phyloP scores from a whole-genome alignment of 805 yeast species.

The Pichia thaimueangensis region DNA sequence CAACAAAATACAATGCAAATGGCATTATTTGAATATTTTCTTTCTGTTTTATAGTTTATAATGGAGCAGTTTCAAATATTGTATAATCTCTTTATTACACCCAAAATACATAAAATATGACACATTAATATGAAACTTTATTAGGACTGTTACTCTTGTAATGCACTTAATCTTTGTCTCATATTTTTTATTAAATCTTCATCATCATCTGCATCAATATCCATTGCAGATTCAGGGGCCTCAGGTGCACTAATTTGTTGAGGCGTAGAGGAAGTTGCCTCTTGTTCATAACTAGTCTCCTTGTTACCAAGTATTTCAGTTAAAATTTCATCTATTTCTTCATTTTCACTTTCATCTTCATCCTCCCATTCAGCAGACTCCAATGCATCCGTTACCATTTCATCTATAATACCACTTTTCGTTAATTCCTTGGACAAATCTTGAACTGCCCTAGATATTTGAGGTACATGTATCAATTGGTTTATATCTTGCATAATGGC shows the following conservation, averaged over 20 bases:
- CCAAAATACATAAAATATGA: no score
- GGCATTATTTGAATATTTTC: no score
- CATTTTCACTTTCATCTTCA: conserved; percentile 57
- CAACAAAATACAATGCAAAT: no score
- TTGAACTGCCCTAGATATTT: conserved; percentile 73
- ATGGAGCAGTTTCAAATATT: no score
- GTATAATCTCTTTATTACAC: background rate
- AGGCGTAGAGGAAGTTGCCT: background rate
- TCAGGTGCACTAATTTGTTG: background rate
- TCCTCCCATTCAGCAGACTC: conserved; percentile 63
- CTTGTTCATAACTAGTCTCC: conserved; percentile 15
- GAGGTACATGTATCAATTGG: conserved; percentile 69
- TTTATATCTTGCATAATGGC: conserved; percentile 86
- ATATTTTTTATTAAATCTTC: conserved; percentile 72
- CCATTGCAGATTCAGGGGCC: conserved; percentile 5
- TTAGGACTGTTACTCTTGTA: conserved; percentile 66
- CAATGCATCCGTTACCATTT: conserved; percentile 89
- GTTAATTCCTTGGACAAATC: conserved; percentile 81
- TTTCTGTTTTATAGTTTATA: no score
- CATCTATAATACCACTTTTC: conserved; percentile 82
- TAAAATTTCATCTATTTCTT: conserved; percentile 53
- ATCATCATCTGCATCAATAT: conserved; percentile 48
- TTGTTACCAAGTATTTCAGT: conserved; percentile 36
- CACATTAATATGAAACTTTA: no score
- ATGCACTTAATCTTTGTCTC: conserved; percentile 82